Conservation (phyloP, 148 eudicot genomes). For the Vaccinium myrtillus region DNA sequence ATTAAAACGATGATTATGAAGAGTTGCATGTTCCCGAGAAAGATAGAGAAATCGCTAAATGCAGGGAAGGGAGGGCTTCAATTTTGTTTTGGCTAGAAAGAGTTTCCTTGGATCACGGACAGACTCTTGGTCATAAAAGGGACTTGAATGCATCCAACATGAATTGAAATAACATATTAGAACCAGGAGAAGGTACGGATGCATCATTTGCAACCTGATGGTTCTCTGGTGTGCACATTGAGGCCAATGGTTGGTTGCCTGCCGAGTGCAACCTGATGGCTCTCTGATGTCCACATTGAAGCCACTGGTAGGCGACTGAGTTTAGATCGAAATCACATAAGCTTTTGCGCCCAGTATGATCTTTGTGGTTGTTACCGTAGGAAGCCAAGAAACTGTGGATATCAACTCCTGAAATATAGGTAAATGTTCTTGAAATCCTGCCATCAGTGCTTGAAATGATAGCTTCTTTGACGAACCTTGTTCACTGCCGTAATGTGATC, state of each 20-base stretch:
- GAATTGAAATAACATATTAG: background rate
- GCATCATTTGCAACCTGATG: slow-evolving; percentile 1
- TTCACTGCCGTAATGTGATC: background rate
- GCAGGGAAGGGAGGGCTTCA: background rate
- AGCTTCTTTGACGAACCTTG: background rate
- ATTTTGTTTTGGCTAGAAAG: background rate
- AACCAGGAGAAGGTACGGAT: background rate
- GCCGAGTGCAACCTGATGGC: background rate
- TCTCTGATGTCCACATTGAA: slow-evolving; percentile 2
- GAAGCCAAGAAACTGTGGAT: background rate
- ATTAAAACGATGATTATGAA: background rate
- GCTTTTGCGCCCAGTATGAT: background rate
- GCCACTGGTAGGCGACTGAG: background rate
- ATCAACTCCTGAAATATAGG: background rate
- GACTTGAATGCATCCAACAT: background rate
- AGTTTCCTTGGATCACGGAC: background rate
- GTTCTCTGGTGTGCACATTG: background rate
- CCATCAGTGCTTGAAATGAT: background rate
- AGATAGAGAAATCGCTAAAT: background rate
- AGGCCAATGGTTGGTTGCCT: background rate
- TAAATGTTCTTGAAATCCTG: background rate
- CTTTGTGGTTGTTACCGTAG: background rate
- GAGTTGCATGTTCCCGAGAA: background rate
- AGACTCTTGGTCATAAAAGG: background rate
- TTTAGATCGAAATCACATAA: background rate